Evolutionary conservation across 352 stramenopile genomes (phyloP), one percentile per base, ranked within the genome.

Genomic region (Blastocystis sp.): DNA sequence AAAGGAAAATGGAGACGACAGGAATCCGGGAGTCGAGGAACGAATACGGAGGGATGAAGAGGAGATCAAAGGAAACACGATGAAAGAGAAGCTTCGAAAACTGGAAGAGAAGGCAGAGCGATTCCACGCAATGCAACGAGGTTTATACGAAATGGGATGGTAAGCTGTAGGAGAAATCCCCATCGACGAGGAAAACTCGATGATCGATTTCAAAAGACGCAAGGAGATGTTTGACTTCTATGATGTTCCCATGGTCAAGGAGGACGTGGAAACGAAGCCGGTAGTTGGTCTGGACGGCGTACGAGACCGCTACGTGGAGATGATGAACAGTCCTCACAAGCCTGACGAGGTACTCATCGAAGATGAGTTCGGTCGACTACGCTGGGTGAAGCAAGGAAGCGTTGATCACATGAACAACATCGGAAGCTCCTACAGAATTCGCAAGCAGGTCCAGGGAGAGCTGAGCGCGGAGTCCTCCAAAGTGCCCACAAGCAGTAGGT

Each of bases 221-320:
- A 78, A 78, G 38, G 44, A 78, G n/a, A 78, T 78, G 67, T 78
- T 56, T 59, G 67, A 78, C 16, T 78, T 78, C 51, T 78, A 78
- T 61, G 42, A 51, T 34, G 18, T 61, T 0, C 34, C 46, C 27
- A 42, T 78, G 3, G n/a, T 16, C n/a, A 4, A 36, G 49, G 46
- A 61, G 21, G 67, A 59, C 18, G 16, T 46, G 34, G n/a, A 56
- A 9, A 51, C 27, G 24, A 40, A 78, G 16, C n/a, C 46, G 24
- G 27, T 38, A 24, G 16, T 14, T 4, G 4, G 4, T 0, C 18
- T 78, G 27, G 38, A 48, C 38, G 34, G 46, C 7, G 42, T 42
- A 38, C 21, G 46, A 27, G 67, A 78, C 38, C 42, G 67, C 1
- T 78, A 78, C 38, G 24, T 40, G 6, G 67, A 78, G 1, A 78